Evolutionary conservation across 1,284 basidiomycete species (phyloP), one percentile per base, ranked within the genome.

Genomic region (Chiua sp.): DNA sequence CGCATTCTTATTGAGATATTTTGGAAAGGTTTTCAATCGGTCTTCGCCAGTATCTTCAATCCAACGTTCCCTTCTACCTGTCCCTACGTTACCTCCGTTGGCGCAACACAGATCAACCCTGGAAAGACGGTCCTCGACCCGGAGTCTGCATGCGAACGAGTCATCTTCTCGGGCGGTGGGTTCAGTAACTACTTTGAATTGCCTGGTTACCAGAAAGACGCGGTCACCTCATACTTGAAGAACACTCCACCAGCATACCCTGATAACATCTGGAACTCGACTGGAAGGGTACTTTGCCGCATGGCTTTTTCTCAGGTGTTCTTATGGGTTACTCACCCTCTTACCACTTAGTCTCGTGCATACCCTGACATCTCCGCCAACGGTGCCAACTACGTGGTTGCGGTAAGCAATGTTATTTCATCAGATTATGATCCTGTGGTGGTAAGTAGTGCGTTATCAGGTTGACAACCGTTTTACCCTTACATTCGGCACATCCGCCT

Each of bases 1-100:
- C 37, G 8, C 7, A n/a, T 49, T 33, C 32, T 58, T 26, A 53
- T 22, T 13, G 12, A 10, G 3, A 12, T 26, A 8, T 49, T 33
- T 5, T 50, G 22, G 15, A 13, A 51, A 71, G 72, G 61, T 3
- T 30, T 44, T 26, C 54, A 65, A 54, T 12, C 56, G 4, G 0
- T 2, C 6, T 1, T 32, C 15, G 80, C 73, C 30, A 74, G 16
- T 5, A 75, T 76, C 28, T 90, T 89, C 75, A 81, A 84, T 65
- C 86, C 78, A 55, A 62, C 59, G 61, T 88, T 78, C 70, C 82
- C 73, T 1, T 62, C 68, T 28, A 73, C 72, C 23, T 84, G 82
- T 61, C 81, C 81, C 16, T 84, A 74, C 28, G 66, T 82, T 16
- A 83, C 80, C 10, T 67, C 78, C 6, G 75, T 84, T 33, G 83